Conservation (phyloP, 2,329 filamentous ascomycete species). For the Neonectria neomacrospora region DNA sequence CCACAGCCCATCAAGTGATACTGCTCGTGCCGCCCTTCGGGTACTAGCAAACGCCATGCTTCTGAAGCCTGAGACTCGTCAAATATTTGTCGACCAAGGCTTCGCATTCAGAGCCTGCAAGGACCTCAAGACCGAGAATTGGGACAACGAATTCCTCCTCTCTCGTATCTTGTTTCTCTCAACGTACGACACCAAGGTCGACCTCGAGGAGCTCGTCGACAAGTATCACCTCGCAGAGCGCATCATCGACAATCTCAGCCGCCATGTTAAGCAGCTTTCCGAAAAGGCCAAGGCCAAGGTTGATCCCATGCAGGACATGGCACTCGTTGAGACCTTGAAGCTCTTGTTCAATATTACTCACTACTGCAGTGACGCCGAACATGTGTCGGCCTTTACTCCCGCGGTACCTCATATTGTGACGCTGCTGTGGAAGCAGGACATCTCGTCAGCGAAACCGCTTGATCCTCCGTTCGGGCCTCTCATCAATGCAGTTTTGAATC, state of each 20-base stretch:
- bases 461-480: constrained; percentile 77
- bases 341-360: constrained; percentile 90
- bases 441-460: constrained; percentile 72
- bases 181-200: constrained; percentile 61
- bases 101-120: constrained; percentile 72
- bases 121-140: constrained; percentile 76
- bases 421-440: constrained; percentile 70
- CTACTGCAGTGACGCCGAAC: constrained; percentile 67
- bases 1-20: constrained; percentile 68
- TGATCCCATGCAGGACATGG: constrained; percentile 78
- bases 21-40: constrained; percentile 80
- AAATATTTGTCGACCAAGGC: constrained; percentile 56
- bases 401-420: constrained; percentile 77
- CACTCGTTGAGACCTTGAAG: constrained; percentile 85
- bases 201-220: constrained; percentile 60
- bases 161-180: constrained; percentile 58
- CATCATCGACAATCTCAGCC: constrained; percentile 75
- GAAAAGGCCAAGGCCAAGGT: constrained; percentile 46
- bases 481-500: constrained; percentile 83
- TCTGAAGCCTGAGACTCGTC: constrained; percentile 60
- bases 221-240: constrained; percentile 59
- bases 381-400: constrained; percentile 70
- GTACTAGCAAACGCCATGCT: constrained; percentile 83
- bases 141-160: constrained; percentile 86
- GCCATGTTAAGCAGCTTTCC: constrained; percentile 68